Evolutionary conservation across 306 rosid genomes (phyloP).

Genomic region (Pyrus betulifolia): DNA sequence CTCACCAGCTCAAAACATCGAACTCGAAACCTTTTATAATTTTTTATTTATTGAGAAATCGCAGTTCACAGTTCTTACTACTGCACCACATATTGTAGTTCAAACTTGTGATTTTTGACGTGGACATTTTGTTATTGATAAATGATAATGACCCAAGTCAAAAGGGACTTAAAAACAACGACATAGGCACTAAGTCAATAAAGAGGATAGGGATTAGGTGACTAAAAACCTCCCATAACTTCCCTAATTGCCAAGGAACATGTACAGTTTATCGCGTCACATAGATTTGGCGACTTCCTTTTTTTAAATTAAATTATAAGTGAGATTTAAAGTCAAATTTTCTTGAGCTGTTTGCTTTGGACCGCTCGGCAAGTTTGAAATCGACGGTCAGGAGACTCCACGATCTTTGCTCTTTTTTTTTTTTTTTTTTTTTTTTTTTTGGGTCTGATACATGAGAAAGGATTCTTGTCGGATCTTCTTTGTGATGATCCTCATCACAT

Average conservation of each 20-base stretch:
- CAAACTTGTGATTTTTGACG: background rate
- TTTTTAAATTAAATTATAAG: background rate
- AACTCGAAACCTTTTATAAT: no score
- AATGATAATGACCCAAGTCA: background rate
- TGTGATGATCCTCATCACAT: no score
- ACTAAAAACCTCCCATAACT: background rate
- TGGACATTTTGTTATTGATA: background rate
- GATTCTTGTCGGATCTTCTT: no score
- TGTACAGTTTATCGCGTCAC: background rate
- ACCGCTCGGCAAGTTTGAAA: background rate
- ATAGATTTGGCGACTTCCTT: background rate
- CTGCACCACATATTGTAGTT: no score
- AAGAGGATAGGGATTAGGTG: background rate
- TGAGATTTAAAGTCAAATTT: background rate
- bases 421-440: no score
- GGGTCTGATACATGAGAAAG: no score
- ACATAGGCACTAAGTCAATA: background rate
- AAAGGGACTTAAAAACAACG: background rate
- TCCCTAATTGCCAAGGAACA: background rate
- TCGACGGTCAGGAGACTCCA: background rate
- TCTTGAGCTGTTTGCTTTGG: background rate
- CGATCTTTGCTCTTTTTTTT: no score
- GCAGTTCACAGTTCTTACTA: no score
- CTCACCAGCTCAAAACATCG: no score
- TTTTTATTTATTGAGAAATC: no score